These are phyloP conservation scores for Neonectria hederae DNA, from an alignment of 2,329 filamentous ascomycete genomes.

Conservation along the genomic window DNA sequence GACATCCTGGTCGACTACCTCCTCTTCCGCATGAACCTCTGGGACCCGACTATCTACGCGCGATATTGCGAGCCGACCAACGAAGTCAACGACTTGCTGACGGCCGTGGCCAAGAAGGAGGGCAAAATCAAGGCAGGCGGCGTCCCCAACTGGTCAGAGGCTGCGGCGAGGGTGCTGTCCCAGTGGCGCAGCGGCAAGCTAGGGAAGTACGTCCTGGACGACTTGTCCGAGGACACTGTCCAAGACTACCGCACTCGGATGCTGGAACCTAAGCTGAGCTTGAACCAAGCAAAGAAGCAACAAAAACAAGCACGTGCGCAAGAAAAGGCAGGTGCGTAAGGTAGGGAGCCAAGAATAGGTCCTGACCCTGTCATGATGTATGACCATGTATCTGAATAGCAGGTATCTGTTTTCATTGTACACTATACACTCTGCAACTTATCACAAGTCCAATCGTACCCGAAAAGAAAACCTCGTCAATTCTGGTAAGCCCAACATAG, in stretches of 20 bases:
- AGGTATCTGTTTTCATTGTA: slow-evolving; percentile 28
- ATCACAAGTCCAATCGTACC: slow-evolving; percentile 20
- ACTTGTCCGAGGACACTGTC: slow-evolving; percentile 70
- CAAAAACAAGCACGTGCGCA: slow-evolving; percentile 68
- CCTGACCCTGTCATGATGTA: slow-evolving; percentile 14
- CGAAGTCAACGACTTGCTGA: slow-evolving; percentile 78
- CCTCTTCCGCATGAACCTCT: slow-evolving; percentile 81
- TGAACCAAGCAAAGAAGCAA: slow-evolving; percentile 74
- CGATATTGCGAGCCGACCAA: slow-evolving; percentile 79
- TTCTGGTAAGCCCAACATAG: slow-evolving; percentile 12
- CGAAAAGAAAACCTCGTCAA: not conserved
- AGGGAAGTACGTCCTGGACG: slow-evolving; percentile 82
- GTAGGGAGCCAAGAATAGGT: not conserved
- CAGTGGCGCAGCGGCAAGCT: slow-evolving; percentile 82
- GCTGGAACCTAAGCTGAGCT: slow-evolving; percentile 63
- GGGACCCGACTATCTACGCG: slow-evolving; percentile 69
- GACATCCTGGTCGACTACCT: slow-evolving; percentile 89
- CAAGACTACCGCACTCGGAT: slow-evolving; percentile 56
- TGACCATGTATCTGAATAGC: slow-evolving; percentile 28
- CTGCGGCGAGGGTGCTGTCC: slow-evolving; percentile 83
- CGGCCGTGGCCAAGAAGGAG: slow-evolving; percentile 74
- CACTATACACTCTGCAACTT: slow-evolving; percentile 29
- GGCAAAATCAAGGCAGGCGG: slow-evolving; percentile 82
- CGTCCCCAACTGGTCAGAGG: slow-evolving; percentile 72
- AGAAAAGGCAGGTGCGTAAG: slow-evolving; percentile 45